Conservation (phyloP, 371 early-diverging fungal genomes). For the Rhizopus stolonifer region DNA sequence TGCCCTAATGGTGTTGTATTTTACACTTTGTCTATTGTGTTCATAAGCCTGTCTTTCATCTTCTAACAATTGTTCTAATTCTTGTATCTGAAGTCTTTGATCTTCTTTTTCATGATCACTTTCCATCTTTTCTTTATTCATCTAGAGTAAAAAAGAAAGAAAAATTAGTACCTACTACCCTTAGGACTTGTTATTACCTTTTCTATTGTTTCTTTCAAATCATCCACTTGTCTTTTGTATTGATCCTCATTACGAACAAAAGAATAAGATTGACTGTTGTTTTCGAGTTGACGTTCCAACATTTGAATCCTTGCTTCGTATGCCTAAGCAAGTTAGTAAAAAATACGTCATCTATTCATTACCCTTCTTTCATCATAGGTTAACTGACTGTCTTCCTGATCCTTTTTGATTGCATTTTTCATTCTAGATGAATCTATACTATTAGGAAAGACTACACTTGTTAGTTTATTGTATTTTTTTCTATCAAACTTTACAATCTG, state of each 20-base stretch:
- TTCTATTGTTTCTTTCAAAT: slow-evolving; percentile 7
- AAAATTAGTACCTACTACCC: not conserved
- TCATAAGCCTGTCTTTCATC: slow-evolving; percentile 7
- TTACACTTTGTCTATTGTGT: slow-evolving; percentile 31
- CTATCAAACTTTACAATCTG: not conserved
- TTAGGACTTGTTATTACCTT: slow-evolving; percentile 1
- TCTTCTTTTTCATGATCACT: slow-evolving; percentile 30
- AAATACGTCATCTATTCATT: not conserved
- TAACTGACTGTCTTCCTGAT: not conserved
- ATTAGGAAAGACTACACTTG: no score
- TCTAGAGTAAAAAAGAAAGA: not conserved
- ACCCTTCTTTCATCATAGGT: not conserved
- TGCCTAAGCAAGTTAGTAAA: not conserved
- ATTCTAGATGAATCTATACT: not conserved
- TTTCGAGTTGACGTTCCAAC: not conserved
- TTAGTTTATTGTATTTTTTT: no score
- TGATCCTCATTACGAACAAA: not conserved
- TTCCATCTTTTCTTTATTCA: slow-evolving; percentile 4
- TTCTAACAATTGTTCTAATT: slow-evolving; percentile 2
- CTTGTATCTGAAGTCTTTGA: slow-evolving; percentile 24
- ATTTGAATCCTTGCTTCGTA: slow-evolving; percentile 1
- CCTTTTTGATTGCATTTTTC: not conserved
- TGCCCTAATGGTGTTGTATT: not conserved
- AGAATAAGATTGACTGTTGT: not conserved
- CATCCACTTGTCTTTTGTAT: slow-evolving; percentile 5